A percentile compares a stretch with the other conserved stretches of the same genome.
Conservation (phyloP, 2,329 filamentous ascomycete genomes). For the Coniochaeta sp. region DNA sequence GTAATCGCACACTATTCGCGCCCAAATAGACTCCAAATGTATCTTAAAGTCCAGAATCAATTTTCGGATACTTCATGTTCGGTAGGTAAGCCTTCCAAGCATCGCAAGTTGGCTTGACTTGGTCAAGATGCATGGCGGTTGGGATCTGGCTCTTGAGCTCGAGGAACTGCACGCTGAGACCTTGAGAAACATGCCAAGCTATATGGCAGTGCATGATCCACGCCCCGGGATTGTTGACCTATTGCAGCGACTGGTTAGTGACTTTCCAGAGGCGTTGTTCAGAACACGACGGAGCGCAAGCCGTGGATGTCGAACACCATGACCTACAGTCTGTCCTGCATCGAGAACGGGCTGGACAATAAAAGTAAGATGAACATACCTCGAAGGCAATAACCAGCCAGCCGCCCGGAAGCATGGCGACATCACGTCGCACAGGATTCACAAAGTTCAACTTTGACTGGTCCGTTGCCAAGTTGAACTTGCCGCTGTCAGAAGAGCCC, state of each 20-base stretch:
- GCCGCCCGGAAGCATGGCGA: conserved; percentile 26
- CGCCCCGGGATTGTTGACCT: conserved; percentile 32
- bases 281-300: too few relatives aligned
- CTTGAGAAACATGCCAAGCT: conserved; percentile 29
- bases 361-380: background rate
- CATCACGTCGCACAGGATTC: conserved; percentile 30
- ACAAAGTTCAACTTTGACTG: conserved; percentile 16
- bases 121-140: conserved; percentile 9
- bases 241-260: background rate
- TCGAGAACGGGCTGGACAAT: too few relatives aligned
- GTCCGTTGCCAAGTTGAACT: conserved; percentile 5
- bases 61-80: conserved; percentile 3
- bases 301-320: too few relatives aligned
- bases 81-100: conserved; percentile 13
- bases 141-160: conserved; percentile 12
- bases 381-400: conserved; percentile 30
- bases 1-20: background rate
- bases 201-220: conserved; percentile 37
- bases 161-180: conserved; percentile 14
- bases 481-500: conserved; percentile 13
- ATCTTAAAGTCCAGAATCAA: conserved; percentile 7
- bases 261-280: too few relatives aligned
- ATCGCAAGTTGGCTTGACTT: conserved; percentile 11
- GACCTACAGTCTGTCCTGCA: too few relatives aligned
- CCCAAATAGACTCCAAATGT: conserved; percentile 1